phyloP scores from a whole-genome alignment of 768 basidiomycete genomes.

The Xerocomellus intermedius region DNA sequence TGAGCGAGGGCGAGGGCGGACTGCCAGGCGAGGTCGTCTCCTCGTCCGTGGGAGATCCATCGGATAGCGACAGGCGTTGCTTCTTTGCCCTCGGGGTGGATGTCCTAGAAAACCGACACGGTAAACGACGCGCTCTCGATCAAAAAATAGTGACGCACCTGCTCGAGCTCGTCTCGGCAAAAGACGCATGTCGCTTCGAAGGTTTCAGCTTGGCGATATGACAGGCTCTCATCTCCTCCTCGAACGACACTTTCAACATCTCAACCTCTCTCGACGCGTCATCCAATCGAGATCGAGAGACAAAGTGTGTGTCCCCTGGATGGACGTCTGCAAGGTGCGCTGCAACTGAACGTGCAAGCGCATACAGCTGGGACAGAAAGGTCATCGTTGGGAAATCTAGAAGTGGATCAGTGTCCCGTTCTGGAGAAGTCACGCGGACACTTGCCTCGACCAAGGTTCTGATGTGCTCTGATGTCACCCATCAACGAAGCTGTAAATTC shows the following conservation, averaged over 20 bases:
- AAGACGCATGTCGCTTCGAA: conserved; percentile 46
- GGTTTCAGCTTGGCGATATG: conserved; percentile 43
- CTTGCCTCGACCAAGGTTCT: conserved; percentile 28
- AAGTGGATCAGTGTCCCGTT: neutral
- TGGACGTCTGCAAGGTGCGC: conserved; percentile 16
- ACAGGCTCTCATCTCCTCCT: conserved; percentile 38
- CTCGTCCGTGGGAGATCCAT: conserved; percentile 31
- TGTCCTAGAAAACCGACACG: conserved; percentile 16
- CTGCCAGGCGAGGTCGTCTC: conserved; percentile 23
- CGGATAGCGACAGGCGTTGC: conserved; percentile 41
- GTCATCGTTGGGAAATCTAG: conserved; percentile 37
- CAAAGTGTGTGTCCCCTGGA: conserved; percentile 2
- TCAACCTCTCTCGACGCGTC: conserved; percentile 35
- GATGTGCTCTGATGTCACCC: conserved; percentile 26
- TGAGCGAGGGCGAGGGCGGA: conserved; percentile 44
- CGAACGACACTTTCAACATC: conserved; percentile 31
- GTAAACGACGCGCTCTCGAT: neutral
- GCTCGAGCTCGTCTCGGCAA: conserved; percentile 38
- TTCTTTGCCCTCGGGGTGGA: conserved; percentile 39
- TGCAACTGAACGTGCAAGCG: conserved; percentile 37
- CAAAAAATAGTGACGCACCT: conserved; percentile 34
- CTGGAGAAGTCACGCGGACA: neutral
- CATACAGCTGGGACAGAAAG: conserved; percentile 50
- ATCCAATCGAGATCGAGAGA: conserved; percentile 21
- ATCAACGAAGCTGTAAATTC: conserved; percentile 13